A percentile compares a stretch with the other conserved stretches of the same genome.
Evolutionary conservation across 306 rosid genomes (phyloP).

Genomic region (Rubus parviflorus): DNA sequence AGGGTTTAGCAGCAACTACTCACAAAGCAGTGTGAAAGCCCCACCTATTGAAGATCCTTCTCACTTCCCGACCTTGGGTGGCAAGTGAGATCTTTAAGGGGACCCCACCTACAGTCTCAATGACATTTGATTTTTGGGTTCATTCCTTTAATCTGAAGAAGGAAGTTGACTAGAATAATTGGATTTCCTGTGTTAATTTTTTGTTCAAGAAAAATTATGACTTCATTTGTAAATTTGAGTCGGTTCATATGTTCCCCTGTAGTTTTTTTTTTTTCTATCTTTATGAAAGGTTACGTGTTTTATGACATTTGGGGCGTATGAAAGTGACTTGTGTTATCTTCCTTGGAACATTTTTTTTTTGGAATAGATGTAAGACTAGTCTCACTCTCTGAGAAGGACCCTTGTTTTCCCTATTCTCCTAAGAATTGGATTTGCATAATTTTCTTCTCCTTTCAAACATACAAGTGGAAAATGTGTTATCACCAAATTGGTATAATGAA

Average conservation of each 20-base stretch:
- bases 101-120: constrained; percentile 30
- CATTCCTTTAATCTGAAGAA: constrained; percentile 38
- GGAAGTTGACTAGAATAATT: constrained; percentile 51
- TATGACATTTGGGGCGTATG: background rate
- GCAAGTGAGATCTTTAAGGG: constrained; percentile 61
- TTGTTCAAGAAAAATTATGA: constrained; percentile 17
- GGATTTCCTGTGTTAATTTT: constrained; percentile 42
- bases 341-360: background rate
- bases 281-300: background rate
- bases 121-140: constrained; percentile 51
- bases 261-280: constrained; percentile 2
- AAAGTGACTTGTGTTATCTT: background rate
- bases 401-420: background rate
- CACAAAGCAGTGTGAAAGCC: constrained; percentile 46
- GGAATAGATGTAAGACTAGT: background rate
- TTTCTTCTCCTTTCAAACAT: too few species aligned
- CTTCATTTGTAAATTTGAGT: constrained; percentile 56
- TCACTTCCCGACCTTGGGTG: constrained; percentile 95
- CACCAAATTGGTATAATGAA: too few species aligned
- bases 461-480: too few species aligned
- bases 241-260: constrained; percentile 34
- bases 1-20: constrained; percentile 39
- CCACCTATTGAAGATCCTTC: constrained; percentile 84
- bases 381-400: too few species aligned
- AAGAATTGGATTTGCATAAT: too few species aligned